A percentile compares a stretch with the other conserved stretches of the same genome.
Evolutionary conservation across 495 filamentous ascomycete species (phyloP).

Genomic region (Xylaria venustula): DNA sequence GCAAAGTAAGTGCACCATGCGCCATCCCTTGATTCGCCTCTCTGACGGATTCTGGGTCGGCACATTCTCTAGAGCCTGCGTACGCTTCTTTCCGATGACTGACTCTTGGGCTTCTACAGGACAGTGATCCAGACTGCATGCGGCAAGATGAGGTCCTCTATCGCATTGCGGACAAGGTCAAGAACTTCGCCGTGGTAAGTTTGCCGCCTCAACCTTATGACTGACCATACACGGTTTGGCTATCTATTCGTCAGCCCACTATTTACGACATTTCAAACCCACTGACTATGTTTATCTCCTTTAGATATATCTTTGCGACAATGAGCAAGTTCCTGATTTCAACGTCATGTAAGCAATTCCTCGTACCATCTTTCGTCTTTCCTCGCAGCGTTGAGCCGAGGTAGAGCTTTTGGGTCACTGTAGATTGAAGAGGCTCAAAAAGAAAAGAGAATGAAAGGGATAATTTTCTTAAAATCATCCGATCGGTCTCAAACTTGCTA

Average conservation of each 20-base stretch:
- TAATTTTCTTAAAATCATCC: no score
- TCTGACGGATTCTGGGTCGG: background rate
- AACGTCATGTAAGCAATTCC: slow-evolving; percentile 74
- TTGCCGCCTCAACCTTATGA: no score
- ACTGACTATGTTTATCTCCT: background rate
- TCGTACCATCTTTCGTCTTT: background rate
- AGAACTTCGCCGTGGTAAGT: slow-evolving; percentile 83
- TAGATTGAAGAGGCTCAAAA: no score
- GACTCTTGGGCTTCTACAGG: slow-evolving; percentile 53
- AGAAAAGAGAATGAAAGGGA: no score
- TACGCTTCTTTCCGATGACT: slow-evolving; percentile 42
- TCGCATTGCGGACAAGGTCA: slow-evolving; percentile 80
- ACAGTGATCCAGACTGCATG: slow-evolving; percentile 61
- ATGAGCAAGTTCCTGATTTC: slow-evolving; percentile 91
- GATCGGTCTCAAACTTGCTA: no score
- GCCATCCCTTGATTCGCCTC: background rate
- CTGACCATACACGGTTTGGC: background rate
- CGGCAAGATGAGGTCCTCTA: slow-evolving; percentile 93
- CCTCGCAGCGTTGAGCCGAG: background rate
- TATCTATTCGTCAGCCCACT: background rate
- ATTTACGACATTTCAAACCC: background rate
- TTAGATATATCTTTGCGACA: slow-evolving; percentile 80
- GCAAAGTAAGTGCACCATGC: slow-evolving; percentile 15
- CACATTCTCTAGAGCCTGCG: background rate
- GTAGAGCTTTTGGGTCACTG: no score